A percentile compares a stretch with the other conserved stretches of the same genome.
phyloP scores from a whole-genome alignment of 2,329 filamentous ascomycete species.

The Chrysosporium queenslandicum region DNA sequence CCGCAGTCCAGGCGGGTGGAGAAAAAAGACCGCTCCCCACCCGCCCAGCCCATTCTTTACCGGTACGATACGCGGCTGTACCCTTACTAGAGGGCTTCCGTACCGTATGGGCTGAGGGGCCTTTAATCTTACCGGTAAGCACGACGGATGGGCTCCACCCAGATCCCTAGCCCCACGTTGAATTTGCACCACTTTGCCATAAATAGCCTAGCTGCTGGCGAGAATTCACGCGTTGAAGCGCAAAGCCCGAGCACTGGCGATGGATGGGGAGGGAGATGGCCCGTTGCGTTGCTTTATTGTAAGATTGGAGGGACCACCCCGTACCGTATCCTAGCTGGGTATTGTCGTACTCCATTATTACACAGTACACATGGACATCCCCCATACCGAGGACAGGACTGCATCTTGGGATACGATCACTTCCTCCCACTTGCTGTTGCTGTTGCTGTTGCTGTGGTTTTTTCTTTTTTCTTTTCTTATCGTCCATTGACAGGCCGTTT shows the following conservation, averaged over 20 bases:
- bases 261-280: neutral
- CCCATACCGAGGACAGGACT: too few species aligned
- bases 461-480: too few species aligned
- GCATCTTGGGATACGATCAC: too few species aligned
- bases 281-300: too few species aligned
- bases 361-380: too few species aligned
- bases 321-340: too few species aligned
- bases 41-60: neutral
- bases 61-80: slow-evolving; percentile 10
- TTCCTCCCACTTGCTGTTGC: too few species aligned
- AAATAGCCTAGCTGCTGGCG: too few species aligned
- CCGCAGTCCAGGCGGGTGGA: neutral
- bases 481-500: too few species aligned
- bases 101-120: neutral
- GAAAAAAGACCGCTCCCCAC: slow-evolving; percentile 1
- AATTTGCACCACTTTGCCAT: neutral
- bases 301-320: too few species aligned
- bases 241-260: neutral
- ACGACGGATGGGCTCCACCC: slow-evolving; percentile 3
- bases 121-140: slow-evolving; percentile 2
- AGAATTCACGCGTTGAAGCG: neutral
- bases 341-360: too few species aligned
- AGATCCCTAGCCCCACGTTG: slow-evolving; percentile 3
- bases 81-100: neutral
- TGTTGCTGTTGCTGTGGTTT: too few species aligned